A percentile compares a stretch with the other conserved stretches of the same genome.
Evolutionary conservation across 768 basidiomycete species (phyloP).

Genomic region (Hypholoma fasciculare): DNA sequence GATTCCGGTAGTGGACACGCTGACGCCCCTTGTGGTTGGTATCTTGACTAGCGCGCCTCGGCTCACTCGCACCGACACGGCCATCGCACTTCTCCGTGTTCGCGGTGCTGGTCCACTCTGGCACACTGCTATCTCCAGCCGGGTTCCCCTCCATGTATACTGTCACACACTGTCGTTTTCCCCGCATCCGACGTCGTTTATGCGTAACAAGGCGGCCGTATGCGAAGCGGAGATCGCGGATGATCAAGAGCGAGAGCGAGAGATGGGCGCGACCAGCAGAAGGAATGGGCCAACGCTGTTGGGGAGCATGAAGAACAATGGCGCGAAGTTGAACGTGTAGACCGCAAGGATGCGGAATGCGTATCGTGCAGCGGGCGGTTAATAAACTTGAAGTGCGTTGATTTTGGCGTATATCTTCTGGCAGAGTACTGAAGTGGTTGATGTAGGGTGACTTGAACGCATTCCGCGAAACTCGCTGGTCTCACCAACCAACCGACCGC

Average conservation of each 20-base stretch:
- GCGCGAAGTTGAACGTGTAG: not conserved
- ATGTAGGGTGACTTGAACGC: constrained; percentile 26
- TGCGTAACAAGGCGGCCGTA: not conserved
- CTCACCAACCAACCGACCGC: constrained; percentile 39
- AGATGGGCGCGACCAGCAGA: not conserved
- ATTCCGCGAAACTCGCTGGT: constrained; percentile 39
- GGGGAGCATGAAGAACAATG: not conserved
- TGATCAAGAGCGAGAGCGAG: not conserved
- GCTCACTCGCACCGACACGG: too few relatives aligned
- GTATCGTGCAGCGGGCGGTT: not conserved
- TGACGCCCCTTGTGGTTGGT: too few relatives aligned
- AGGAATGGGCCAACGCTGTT: not conserved
- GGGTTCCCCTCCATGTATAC: too few relatives aligned
- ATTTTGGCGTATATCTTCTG: not conserved
- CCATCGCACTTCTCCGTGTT: too few relatives aligned
- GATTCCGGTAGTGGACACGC: too few relatives aligned
- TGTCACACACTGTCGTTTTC: too few relatives aligned
- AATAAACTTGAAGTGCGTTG: constrained; percentile 6
- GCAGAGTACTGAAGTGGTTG: not conserved
- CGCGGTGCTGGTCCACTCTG: too few relatives aligned
- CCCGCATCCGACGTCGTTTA: too few relatives aligned
- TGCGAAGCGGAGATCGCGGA: not conserved
- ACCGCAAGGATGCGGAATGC: not conserved
- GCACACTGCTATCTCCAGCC: too few relatives aligned
- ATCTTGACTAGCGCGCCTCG: too few relatives aligned